Evolutionary conservation across 108 stramenopile genomes (phyloP), one percentile per base, ranked within the genome.

Genomic region (Hondaea fermentalgiana): DNA sequence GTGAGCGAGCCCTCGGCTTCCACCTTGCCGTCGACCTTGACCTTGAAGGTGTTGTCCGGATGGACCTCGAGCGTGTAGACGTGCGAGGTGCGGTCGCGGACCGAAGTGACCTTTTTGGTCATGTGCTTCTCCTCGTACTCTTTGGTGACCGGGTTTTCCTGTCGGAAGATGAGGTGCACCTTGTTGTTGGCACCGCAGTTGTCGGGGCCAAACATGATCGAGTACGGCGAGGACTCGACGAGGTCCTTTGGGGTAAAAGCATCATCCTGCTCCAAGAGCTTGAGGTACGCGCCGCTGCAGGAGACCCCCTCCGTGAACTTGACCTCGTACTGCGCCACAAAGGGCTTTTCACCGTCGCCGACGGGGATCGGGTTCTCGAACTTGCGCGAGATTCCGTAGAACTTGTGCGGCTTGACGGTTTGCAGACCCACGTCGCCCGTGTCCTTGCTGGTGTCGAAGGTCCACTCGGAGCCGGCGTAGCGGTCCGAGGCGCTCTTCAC

Each of bases 151-250:
- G 88, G 88, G 89, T 91, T 92, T 60, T 87, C 59, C 91, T 95
- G 96, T 92, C 97, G 95, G 89, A 99, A 93, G 94, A 99, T 99
- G 89, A 98, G 97, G 90, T 99, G 99, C 21, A 98, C 93, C 88
- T 97, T 96, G 94, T 96, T 98, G 92, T 93, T 92, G 71, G 93
- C 90, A 45, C 98, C 99, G 90, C 99, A 99, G 72, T 97, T 95
- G 90, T 99, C 99, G 17, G 99, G 99, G 71, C 99, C 99, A 91
- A 99, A 99, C 99, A 99, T 99, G 93, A 99, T 93, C 53, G 93
- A 93, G 89, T 99, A 99, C 8, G 96, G 97, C 6, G 97, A 96
- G 59, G 98, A 97, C 3, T 98, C 98, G 28, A 97, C 97, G 93
- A 99, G 98, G 44, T 93, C 93, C 23, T 53, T 44, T 5, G 72